Evolutionary conservation across 495 filamentous ascomycete species (phyloP), one percentile per base, ranked within the genome.

Genomic region (Hyaloscypha finlandica): DNA sequence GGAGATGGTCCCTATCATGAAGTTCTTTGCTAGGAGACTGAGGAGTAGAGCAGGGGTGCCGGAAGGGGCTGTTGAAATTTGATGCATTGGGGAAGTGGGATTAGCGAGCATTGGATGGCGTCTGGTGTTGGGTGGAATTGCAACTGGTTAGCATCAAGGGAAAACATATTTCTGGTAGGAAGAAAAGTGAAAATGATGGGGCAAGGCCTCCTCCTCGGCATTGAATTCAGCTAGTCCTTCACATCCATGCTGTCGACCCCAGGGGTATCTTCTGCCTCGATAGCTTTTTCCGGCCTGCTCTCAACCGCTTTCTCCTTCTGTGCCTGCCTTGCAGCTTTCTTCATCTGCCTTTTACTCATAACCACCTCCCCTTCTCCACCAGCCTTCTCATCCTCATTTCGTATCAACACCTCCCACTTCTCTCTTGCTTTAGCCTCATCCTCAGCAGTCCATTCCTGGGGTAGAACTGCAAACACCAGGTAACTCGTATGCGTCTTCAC

Each of bases 401-500:
- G 31, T 55, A 54, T 53, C 61, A 75, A 69, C 9, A 86, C 80
- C 4, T 86, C 82, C 84, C 89, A 94, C 66, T 80, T 84, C 65
- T 80, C 83, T 55, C 78, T 76, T 33, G 88, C 90, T 19, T 78
- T 81, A n/a, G 82, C 80, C 77, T 99, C 95, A 71, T 97, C 90
- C 69, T 90, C 91, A 58, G 86, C 89, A 0, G 79, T 87, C 96
- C 95, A 98, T 61, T 90, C 89, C 59, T 86, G 81, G 14, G 96
- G 96, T 61, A 99, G 78, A 6, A 95, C 79, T 2, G 96, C 95
- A 84, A 99, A 99, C 6, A 96, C 90, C 19, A 99, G 83, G 76
- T 98, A 99, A 14, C 89, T 92, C 0, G 95, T 99, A 77, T 99
- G 95, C 11, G 88, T 93, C 84, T 97, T 97, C 35, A 97, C 77